Conservation (phyloP, 495 filamentous ascomycete genomes). For the Aspergillus bridgeri region DNA sequence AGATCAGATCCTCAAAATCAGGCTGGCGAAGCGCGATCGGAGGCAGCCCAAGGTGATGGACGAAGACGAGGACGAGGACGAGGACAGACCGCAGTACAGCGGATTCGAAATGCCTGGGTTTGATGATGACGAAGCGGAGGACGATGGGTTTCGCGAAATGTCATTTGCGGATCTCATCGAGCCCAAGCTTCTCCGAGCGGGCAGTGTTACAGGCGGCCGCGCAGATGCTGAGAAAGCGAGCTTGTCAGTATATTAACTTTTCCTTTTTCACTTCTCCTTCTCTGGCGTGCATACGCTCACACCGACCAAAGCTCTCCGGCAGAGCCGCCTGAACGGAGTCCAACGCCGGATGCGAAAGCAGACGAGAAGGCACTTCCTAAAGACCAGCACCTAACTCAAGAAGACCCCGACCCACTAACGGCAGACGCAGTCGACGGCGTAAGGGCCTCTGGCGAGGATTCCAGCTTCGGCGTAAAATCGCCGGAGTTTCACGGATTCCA, state of each 20-base stretch:
- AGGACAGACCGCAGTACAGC: constrained; percentile 56
- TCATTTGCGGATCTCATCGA: constrained; percentile 57
- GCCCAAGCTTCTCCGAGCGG: constrained; percentile 54
- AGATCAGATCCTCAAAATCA: constrained; percentile 51
- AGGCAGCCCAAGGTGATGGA: constrained; percentile 43
- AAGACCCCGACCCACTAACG: background rate
- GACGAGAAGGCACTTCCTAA: constrained; percentile 3
- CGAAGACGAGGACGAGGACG: constrained; percentile 52
- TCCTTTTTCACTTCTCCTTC: constrained; percentile 27
- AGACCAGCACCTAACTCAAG: constrained; percentile 5
- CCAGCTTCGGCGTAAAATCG: constrained; percentile 15
- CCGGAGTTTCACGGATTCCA: constrained; percentile 23
- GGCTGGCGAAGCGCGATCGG: constrained; percentile 68
- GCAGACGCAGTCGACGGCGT: background rate
- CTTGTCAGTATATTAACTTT: constrained; percentile 44
- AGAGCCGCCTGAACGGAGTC: constrained; percentile 24
- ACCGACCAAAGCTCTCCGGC: constrained; percentile 35
- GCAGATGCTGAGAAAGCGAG: constrained; percentile 30
- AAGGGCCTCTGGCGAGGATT: background rate
- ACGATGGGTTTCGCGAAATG: constrained; percentile 52
- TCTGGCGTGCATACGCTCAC: constrained; percentile 27
- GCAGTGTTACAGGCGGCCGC: constrained; percentile 12
- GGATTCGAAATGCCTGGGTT: constrained; percentile 65
- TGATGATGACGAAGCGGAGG: constrained; percentile 48
- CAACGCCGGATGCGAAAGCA: constrained; percentile 5